phyloP scores from a whole-genome alignment of 1,284 basidiomycete genomes.

The Ceratobasidium sp. region DNA sequence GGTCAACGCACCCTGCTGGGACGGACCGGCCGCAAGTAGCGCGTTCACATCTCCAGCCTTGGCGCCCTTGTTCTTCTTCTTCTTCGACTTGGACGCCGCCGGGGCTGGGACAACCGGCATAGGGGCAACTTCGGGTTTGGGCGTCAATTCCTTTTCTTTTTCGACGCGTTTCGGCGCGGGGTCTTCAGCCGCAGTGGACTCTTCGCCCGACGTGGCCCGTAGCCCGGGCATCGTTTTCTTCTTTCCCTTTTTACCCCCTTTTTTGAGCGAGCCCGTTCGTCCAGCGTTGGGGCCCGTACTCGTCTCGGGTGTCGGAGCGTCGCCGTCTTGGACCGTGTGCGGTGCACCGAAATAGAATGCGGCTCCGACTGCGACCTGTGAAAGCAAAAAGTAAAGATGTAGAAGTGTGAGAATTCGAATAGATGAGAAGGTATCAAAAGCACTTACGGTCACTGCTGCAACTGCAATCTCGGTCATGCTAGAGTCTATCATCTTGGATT shows the following conservation, averaged over 20 bases:
- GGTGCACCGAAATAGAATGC: slow-evolving; percentile 44
- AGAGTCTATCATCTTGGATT: slow-evolving; percentile 34
- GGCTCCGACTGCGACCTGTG: slow-evolving; percentile 42
- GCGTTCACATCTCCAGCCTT: slow-evolving; percentile 40
- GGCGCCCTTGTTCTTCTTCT: slow-evolving; percentile 50
- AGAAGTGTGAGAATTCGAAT: not conserved
- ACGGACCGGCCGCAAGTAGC: slow-evolving; percentile 48
- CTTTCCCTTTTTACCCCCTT: slow-evolving; percentile 45
- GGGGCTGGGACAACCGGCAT: slow-evolving; percentile 43
- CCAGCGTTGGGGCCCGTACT: not conserved
- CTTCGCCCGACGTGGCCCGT: slow-evolving; percentile 44
- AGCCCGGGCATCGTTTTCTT: slow-evolving; percentile 46
- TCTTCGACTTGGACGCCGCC: slow-evolving; percentile 50
- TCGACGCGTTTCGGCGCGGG: slow-evolving; percentile 21
- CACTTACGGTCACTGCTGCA: slow-evolving; percentile 35
- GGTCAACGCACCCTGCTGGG: slow-evolving; percentile 52
- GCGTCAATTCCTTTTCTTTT: slow-evolving; percentile 46
- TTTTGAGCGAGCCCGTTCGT: slow-evolving; percentile 29
- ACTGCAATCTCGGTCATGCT: slow-evolving; percentile 42
- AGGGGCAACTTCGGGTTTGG: slow-evolving; percentile 23
- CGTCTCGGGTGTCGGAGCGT: not conserved
- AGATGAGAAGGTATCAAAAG: not conserved
- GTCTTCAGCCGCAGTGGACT: slow-evolving; percentile 46
- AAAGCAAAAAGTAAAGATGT: not conserved
- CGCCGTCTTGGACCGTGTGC: slow-evolving; percentile 6